Conservation (phyloP, 306 rosid species). For the Mucuna pruriens region DNA sequence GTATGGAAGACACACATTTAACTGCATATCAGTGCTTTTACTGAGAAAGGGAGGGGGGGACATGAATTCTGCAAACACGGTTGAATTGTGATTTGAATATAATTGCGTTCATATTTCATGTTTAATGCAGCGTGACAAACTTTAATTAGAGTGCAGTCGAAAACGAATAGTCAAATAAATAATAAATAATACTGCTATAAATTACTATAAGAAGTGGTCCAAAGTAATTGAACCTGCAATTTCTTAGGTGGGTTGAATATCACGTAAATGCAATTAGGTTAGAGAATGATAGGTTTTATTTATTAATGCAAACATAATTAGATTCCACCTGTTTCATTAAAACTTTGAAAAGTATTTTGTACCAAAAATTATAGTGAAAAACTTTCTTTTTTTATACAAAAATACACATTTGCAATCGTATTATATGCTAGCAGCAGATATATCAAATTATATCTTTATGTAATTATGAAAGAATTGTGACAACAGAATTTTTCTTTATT, state of each 20-base stretch:
- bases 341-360: not conserved
- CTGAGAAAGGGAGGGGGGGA: not conserved
- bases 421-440: no score
- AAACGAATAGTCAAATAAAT: not conserved
- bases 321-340: slow-evolving; percentile 27
- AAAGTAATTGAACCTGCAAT: slow-evolving; percentile 18
- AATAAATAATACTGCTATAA: not conserved
- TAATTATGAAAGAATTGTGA: not conserved
- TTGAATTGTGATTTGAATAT: not conserved
- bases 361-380: not conserved
- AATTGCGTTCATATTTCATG: slow-evolving; percentile 2
- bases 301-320: slow-evolving; percentile 41
- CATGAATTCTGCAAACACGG: not conserved
- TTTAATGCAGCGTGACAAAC: slow-evolving; percentile 21
- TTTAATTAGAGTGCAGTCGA: not conserved
- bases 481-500: no score
- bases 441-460: not conserved
- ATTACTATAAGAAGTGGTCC: not conserved
- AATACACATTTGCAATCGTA: not conserved
- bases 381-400: not conserved
- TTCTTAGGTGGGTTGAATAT: slow-evolving; percentile 8
- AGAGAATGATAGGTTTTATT: slow-evolving; percentile 30
- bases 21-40: not conserved
- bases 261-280: slow-evolving; percentile 30
- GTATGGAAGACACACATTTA: no score